These are phyloP conservation scores for Scutellaria minor DNA, from an alignment of 257 asterid species.

Conservation along the genomic window DNA sequence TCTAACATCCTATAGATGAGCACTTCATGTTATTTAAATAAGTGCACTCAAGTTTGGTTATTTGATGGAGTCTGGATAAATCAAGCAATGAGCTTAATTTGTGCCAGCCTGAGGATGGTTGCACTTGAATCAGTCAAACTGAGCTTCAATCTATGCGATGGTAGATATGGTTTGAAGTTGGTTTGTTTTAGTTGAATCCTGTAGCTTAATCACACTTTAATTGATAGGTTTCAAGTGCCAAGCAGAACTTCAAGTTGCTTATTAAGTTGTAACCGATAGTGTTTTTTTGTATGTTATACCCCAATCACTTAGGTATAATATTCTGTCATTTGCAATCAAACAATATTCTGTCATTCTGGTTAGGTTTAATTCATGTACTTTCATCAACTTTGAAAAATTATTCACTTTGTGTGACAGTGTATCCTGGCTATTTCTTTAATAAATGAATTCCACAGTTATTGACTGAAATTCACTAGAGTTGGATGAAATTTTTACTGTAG, in stretches of 20 bases:
- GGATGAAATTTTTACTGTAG: background rate
- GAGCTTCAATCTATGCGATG: constrained; percentile 10
- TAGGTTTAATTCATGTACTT: background rate
- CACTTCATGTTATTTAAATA: background rate
- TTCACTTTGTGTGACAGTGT: background rate
- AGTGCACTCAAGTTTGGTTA: constrained; percentile 2
- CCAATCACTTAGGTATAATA: background rate
- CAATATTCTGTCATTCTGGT: background rate
- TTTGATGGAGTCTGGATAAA: background rate
- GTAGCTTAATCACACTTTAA: background rate
- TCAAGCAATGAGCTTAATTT: background rate
- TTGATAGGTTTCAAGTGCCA: background rate
- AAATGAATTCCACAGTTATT: background rate
- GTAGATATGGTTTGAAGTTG: background rate
- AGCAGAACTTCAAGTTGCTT: background rate
- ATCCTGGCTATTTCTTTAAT: background rate
- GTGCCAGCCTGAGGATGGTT: background rate
- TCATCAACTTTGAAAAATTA: background rate
- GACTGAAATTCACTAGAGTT: background rate
- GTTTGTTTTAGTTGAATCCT: background rate
- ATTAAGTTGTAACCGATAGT: background rate
- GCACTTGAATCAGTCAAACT: background rate
- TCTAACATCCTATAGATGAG: background rate
- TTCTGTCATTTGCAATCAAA: background rate
- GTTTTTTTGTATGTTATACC: background rate